Evolutionary conservation across 2,329 filamentous ascomycete genomes (phyloP).

Genomic region (Colletotrichum falcatum): DNA sequence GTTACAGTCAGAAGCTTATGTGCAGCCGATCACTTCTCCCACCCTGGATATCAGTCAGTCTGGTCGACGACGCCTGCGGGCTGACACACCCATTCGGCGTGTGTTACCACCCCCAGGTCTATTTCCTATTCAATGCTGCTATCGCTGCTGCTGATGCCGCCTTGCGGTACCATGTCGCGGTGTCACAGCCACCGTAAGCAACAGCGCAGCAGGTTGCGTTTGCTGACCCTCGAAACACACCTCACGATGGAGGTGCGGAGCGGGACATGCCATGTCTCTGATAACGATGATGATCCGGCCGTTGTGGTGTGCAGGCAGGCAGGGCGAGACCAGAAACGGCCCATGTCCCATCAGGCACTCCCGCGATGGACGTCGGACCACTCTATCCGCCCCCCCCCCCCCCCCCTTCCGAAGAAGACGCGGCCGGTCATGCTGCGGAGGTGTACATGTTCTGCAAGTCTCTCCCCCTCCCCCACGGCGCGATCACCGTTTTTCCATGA

Average conservation of each 20-base stretch:
- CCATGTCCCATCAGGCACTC: not conserved
- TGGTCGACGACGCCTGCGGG: constrained; percentile 9
- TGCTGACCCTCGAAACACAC: constrained; percentile 9
- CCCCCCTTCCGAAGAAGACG: not conserved
- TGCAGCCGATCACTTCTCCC: not conserved
- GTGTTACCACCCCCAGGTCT: not conserved
- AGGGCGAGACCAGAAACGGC: not conserved
- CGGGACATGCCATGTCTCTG: constrained; percentile 16
- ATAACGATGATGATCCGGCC: not conserved
- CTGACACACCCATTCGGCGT: not conserved
- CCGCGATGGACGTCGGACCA: not conserved
- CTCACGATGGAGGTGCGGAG: constrained; percentile 23
- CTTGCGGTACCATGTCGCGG: constrained; percentile 14
- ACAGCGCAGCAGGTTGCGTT: constrained; percentile 10
- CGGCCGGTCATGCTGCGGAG: not conserved
- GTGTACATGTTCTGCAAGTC: constrained; percentile 28
- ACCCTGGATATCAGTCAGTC: not conserved
- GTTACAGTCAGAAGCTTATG: constrained; percentile 18
- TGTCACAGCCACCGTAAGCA: constrained; percentile 37
- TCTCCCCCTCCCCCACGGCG: not conserved
- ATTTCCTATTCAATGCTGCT: not conserved
- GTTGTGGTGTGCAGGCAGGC: not conserved
- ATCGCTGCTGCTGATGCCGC: constrained; percentile 1
- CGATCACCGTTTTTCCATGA: not conserved
- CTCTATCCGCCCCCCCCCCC: not conserved